A percentile compares a stretch with the other conserved stretches of the same genome.
Evolutionary conservation across 148 eudicot species (phyloP).

Genomic region (Camellia japonica): DNA sequence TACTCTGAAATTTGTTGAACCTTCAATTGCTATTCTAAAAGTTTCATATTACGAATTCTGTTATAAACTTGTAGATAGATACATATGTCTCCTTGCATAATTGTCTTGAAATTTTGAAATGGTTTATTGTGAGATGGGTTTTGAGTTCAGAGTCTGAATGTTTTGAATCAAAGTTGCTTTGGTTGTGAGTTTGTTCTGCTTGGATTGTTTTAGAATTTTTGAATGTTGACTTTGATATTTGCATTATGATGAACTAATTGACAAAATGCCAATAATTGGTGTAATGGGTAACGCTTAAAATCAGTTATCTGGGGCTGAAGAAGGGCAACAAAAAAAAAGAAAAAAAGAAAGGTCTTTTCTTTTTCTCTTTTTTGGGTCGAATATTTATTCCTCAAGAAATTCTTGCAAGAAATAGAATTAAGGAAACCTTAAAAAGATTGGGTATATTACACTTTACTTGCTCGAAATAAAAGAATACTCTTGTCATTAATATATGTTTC

Average conservation of each 20-base stretch:
- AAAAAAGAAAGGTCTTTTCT: not conserved
- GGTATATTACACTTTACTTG: too few species aligned
- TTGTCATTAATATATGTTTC: too few species aligned
- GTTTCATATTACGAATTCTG: not conserved
- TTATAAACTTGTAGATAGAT: not conserved
- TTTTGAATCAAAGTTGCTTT: not conserved
- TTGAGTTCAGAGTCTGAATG: not conserved
- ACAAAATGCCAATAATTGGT: not conserved
- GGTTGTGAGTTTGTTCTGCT: not conserved
- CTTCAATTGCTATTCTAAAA: not conserved
- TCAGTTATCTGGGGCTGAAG: not conserved
- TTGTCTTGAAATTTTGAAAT: too few species aligned
- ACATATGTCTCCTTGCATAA: too few species aligned
- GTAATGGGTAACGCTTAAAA: not conserved
- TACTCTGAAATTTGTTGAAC: not conserved
- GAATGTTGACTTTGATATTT: not conserved
- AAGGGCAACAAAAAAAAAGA: not conserved
- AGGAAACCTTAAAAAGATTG: too few species aligned
- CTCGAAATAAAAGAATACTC: too few species aligned
- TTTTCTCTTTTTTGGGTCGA: not conserved
- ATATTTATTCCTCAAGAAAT: not conserved
- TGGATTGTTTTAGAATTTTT: not conserved
- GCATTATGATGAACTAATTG: not conserved
- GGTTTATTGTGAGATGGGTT: not conserved
- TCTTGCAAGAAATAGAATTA: too few species aligned